Conservation (phyloP, 495 filamentous ascomycete species). For the Cercophora samala region DNA sequence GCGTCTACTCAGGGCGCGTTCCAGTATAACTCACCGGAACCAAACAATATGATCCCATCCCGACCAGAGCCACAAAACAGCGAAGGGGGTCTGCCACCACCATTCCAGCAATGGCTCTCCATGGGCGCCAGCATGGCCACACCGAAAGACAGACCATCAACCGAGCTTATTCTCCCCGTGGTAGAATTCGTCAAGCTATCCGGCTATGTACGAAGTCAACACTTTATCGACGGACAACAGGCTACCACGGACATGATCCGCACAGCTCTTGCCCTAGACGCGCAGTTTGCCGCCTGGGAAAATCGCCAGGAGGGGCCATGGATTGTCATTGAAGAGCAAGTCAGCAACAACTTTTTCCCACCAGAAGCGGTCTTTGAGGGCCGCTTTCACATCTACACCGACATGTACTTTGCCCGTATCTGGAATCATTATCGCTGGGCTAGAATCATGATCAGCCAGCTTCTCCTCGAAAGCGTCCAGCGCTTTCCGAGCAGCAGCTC, state of each 20-base stretch:
- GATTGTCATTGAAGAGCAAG: conserved; percentile 26
- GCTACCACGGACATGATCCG: conserved; percentile 30
- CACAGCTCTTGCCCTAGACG: conserved; percentile 35
- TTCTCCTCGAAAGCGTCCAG: conserved; percentile 39
- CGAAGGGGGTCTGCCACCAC: conserved; percentile 33
- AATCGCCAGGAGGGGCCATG: conserved; percentile 32
- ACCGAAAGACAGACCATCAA: conserved; percentile 26
- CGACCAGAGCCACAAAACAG: conserved; percentile 29
- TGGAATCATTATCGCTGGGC: conserved; percentile 65
- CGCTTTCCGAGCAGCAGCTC: conserved; percentile 35
- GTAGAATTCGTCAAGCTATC: conserved; percentile 36
- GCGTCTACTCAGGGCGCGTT: conserved; percentile 22
- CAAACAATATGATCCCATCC: conserved; percentile 19
- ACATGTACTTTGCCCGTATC: conserved; percentile 54
- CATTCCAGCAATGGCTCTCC: conserved; percentile 38
- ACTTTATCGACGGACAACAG: conserved; percentile 33
- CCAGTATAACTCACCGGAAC: conserved; percentile 20
- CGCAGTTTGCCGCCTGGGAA: conserved; percentile 37
- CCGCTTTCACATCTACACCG: conserved; percentile 57
- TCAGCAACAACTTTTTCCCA: conserved; percentile 30
- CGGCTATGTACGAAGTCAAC: conserved; percentile 27
- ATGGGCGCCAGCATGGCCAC: conserved; percentile 29
- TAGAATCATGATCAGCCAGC: conserved; percentile 55
- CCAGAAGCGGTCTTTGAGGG: conserved; percentile 49
- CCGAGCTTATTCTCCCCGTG: conserved; percentile 34